These are phyloP conservation scores for Boechera divaricarpa DNA, from an alignment of 345 rosid genomes.

Conservation along the genomic window DNA sequence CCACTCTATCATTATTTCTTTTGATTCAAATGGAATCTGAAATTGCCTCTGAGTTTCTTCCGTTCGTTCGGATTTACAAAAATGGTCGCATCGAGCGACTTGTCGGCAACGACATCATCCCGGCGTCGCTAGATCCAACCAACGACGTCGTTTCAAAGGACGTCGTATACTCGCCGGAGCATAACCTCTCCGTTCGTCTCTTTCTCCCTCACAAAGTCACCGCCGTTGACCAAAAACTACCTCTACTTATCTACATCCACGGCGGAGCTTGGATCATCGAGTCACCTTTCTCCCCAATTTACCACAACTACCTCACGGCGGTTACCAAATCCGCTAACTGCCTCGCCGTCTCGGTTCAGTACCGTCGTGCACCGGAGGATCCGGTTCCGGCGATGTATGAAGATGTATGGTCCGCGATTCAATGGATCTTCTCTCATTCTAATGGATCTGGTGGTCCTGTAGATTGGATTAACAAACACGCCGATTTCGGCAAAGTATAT, in stretches of 20 bases:
- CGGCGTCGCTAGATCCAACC: slow-evolving; percentile 44
- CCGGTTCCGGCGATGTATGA: slow-evolving; percentile 55
- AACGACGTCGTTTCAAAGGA: slow-evolving; percentile 57
- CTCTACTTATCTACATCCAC: slow-evolving; percentile 60
- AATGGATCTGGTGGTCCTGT: slow-evolving; percentile 41
- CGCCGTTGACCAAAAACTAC: slow-evolving; percentile 43
- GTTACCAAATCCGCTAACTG: slow-evolving; percentile 50
- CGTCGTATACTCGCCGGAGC: slow-evolving; percentile 27
- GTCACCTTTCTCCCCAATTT: slow-evolving; percentile 47
- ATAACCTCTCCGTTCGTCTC: slow-evolving; percentile 54
- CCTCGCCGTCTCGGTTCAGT: slow-evolving; percentile 51
- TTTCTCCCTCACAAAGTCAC: slow-evolving; percentile 48
- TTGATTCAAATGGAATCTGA: slow-evolving; percentile 29
- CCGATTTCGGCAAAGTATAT: slow-evolving; percentile 46
- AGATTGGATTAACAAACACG: slow-evolving; percentile 50
- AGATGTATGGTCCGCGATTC: slow-evolving; percentile 57
- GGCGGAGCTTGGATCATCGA: slow-evolving; percentile 61
- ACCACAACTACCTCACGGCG: slow-evolving; percentile 43
- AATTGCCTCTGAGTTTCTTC: slow-evolving; percentile 40
- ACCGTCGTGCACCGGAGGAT: slow-evolving; percentile 57
- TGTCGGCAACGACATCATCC: slow-evolving; percentile 46
- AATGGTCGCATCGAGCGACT: slow-evolving; percentile 55
- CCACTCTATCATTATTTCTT: too few relatives aligned
- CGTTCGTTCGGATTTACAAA: slow-evolving; percentile 45
- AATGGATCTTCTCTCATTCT: slow-evolving; percentile 50